These are phyloP conservation scores for Scheffersomyces amazonensis DNA, from an alignment of 805 yeast species.

Conservation along the genomic window DNA sequence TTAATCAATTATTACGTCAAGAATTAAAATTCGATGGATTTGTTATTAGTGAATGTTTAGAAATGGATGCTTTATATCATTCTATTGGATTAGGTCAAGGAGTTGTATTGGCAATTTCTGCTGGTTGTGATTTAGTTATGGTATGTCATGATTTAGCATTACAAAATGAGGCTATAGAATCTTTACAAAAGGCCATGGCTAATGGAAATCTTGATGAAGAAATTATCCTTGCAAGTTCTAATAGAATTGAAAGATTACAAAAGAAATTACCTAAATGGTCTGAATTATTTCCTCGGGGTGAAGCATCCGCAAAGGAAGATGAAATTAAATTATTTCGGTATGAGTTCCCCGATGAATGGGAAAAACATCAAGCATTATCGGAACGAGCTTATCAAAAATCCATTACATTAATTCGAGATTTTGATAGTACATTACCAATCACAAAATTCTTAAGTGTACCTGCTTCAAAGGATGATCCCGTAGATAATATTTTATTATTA, in stretches of 20 bases:
- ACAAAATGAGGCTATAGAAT: conserved; percentile 55
- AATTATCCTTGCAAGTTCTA: conserved; percentile 34
- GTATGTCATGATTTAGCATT: conserved; percentile 55
- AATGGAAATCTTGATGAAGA: conserved; percentile 45
- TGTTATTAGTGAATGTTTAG: conserved; percentile 58
- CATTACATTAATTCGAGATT: conserved; percentile 54
- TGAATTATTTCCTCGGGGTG: conserved; percentile 36
- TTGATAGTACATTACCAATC: conserved; percentile 48
- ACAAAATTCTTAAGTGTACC: conserved; percentile 32
- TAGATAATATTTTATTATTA: conserved; percentile 28
- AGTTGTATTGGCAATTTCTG: conserved; percentile 56
- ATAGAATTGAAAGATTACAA: conserved; percentile 44
- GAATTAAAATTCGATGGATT: conserved; percentile 55
- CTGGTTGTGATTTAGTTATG: conserved; percentile 63
- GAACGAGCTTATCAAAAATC: conserved; percentile 47
- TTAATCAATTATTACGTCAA: conserved; percentile 48
- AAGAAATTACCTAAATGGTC: conserved; percentile 43
- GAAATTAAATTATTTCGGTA: conserved; percentile 21
- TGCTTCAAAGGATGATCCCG: conserved; percentile 24
- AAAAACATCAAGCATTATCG: conserved; percentile 42
- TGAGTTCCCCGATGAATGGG: conserved; percentile 31
- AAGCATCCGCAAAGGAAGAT: conserved; percentile 20
- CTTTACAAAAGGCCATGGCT: conserved; percentile 33
- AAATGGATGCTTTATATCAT: conserved; percentile 60
- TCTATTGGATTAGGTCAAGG: conserved; percentile 70